phyloP scores from a whole-genome alignment of 441 rosid genomes.

The Pelargonium fulgidum region DNA sequence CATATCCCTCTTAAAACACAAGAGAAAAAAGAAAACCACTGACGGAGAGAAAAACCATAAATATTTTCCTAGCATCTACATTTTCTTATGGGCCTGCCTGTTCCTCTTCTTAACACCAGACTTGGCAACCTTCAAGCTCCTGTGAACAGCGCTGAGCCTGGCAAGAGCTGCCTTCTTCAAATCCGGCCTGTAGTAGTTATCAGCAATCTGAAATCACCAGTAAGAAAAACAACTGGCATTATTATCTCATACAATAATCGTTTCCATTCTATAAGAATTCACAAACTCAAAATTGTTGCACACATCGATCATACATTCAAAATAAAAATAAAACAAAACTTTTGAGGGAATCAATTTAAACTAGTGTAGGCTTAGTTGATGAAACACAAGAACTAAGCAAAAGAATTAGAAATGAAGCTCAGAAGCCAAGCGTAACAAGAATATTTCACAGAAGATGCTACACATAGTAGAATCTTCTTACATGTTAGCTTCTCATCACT shows the following conservation, averaged over 20 bases:
- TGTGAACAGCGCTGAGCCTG: constrained; percentile 67
- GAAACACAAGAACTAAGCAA: too few relatives aligned
- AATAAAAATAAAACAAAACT: too few relatives aligned
- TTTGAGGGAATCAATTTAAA: too few relatives aligned
- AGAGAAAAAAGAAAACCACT: too few relatives aligned
- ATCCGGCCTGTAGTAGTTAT: constrained; percentile 83
- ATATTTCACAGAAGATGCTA: constrained; percentile 4
- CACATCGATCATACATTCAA: too few relatives aligned
- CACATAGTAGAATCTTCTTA: constrained; percentile 3
- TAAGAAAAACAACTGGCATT: background rate
- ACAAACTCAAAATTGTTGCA: too few relatives aligned
- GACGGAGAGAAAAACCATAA: too few relatives aligned
- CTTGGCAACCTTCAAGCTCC: constrained; percentile 67
- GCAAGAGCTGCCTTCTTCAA: constrained; percentile 87
- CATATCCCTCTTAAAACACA: too few relatives aligned
- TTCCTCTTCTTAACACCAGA: constrained; percentile 85
- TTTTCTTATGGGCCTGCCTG: constrained; percentile 39
- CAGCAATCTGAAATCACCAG: constrained; percentile 44
- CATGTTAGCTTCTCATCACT: constrained; percentile 1
- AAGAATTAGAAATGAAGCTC: too few relatives aligned
- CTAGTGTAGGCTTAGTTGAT: too few relatives aligned
- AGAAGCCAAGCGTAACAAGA: constrained; percentile 4
- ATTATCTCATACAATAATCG: background rate
- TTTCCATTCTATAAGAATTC: background rate
- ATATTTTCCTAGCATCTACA: too few relatives aligned